phyloP scores from a whole-genome alignment of 306 rosid species.

The Pyrus betulifolia region DNA sequence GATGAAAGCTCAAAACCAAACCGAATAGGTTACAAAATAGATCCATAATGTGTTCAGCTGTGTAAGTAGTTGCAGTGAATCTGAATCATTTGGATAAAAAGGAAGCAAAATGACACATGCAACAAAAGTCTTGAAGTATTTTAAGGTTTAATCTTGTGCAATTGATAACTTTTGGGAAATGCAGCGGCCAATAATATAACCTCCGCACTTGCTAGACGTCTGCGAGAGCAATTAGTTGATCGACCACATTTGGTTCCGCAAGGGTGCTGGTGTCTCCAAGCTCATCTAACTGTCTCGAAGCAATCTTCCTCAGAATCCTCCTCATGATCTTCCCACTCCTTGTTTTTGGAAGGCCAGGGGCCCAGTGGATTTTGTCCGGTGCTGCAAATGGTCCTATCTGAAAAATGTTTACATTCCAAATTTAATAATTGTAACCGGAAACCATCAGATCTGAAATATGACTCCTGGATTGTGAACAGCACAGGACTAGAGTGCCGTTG shows the following conservation, averaged over 20 bases:
- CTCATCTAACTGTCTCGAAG: slow-evolving; percentile 81
- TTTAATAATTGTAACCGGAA: background rate
- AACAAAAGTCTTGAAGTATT: no score
- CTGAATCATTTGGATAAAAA: no score
- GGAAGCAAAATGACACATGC: no score
- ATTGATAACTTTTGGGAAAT: background rate
- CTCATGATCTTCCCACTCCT: slow-evolving; percentile 99
- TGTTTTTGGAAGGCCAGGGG: slow-evolving; percentile 96
- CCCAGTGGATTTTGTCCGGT: slow-evolving; percentile 98
- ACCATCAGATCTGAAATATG: background rate
- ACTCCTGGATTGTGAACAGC: background rate
- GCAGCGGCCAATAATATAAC: slow-evolving; percentile 5
- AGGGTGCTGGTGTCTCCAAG: slow-evolving; percentile 97
- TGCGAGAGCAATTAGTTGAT: slow-evolving; percentile 73
- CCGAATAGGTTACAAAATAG: no score
- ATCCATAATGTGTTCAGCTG: no score
- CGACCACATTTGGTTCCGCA: slow-evolving; percentile 81
- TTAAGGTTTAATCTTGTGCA: background rate
- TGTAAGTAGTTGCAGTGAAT: no score
- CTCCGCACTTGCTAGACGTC: slow-evolving; percentile 30
- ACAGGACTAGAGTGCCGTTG: background rate
- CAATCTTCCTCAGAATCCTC: slow-evolving; percentile 89
- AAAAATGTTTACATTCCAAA: slow-evolving; percentile 15
- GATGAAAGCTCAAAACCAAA: no score
- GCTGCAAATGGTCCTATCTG: slow-evolving; percentile 99